A percentile compares a stretch with the other conserved stretches of the same genome.
phyloP scores from a whole-genome alignment of 2,329 filamentous ascomycete species.

The Penicillium freii region DNA sequence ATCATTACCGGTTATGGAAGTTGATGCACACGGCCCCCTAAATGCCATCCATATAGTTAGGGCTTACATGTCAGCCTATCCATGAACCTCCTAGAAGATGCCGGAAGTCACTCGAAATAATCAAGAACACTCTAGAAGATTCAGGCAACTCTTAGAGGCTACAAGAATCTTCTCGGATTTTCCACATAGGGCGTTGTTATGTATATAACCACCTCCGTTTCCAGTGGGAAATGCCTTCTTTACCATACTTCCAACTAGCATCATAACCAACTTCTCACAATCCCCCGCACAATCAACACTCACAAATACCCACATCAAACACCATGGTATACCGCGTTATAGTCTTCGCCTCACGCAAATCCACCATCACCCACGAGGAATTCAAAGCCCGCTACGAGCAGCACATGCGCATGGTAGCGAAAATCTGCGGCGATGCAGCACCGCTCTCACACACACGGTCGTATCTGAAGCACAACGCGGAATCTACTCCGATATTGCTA shows the following conservation, averaged over 20 bases:
- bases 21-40: neutral
- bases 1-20: neutral
- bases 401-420: neutral
- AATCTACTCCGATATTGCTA: neutral
- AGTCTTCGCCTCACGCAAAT: neutral
- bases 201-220: neutral
- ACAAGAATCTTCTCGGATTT: neutral
- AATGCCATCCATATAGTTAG: neutral
- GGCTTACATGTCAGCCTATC: neutral
- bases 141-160: neutral
- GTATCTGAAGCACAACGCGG: neutral
- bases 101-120: neutral
- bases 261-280: neutral
- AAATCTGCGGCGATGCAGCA: neutral
- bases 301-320: neutral
- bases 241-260: neutral
- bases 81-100: neutral
- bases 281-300: no score
- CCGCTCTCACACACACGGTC: neutral
- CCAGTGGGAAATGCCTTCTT: neutral
- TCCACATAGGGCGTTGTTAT: neutral
- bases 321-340: neutral
- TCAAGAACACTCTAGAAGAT: no score
- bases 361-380: neutral
- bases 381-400: slow-evolving; percentile 1